Evolutionary conservation across 1,284 basidiomycete species (phyloP).

Genomic region (Porphyrellus sp.): DNA sequence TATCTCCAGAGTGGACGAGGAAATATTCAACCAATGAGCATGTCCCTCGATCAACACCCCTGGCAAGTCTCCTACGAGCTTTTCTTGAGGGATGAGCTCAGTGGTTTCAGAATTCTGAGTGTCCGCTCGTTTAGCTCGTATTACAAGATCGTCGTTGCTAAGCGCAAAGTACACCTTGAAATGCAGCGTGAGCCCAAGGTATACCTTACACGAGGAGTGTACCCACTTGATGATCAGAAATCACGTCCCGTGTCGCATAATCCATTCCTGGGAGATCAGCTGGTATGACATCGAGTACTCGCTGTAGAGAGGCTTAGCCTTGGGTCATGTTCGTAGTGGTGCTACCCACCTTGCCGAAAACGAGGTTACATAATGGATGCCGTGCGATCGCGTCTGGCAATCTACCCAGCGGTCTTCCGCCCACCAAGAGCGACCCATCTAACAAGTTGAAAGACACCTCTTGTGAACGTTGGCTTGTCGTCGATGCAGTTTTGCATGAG

Average conservation of each 20-base stretch:
- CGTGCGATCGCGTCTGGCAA: slow-evolving; percentile 36
- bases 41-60: slow-evolving; percentile 32
- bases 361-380: slow-evolving; percentile 18
- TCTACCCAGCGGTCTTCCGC: slow-evolving; percentile 40
- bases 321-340: background rate
- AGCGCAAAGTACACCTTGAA: background rate
- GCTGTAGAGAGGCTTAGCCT: slow-evolving; percentile 22
- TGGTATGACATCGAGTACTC: slow-evolving; percentile 38
- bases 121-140: background rate
- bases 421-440: slow-evolving; percentile 41
- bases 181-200: background rate
- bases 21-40: slow-evolving; percentile 39
- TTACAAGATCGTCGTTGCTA: background rate
- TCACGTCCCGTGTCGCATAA: slow-evolving; percentile 30
- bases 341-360: slow-evolving; percentile 34
- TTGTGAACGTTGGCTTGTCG: slow-evolving; percentile 13
- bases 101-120: slow-evolving; percentile 11
- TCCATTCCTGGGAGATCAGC: slow-evolving; percentile 37
- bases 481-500: slow-evolving; percentile 19
- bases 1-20: background rate
- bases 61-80: slow-evolving; percentile 39
- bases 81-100: slow-evolving; percentile 39
- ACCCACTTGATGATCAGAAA: slow-evolving; percentile 27
- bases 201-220: background rate
- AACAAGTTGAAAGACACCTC: slow-evolving; percentile 41